phyloP scores from a whole-genome alignment of 1,139 yeast genomes.

The Yamadazyma aaseri region DNA sequence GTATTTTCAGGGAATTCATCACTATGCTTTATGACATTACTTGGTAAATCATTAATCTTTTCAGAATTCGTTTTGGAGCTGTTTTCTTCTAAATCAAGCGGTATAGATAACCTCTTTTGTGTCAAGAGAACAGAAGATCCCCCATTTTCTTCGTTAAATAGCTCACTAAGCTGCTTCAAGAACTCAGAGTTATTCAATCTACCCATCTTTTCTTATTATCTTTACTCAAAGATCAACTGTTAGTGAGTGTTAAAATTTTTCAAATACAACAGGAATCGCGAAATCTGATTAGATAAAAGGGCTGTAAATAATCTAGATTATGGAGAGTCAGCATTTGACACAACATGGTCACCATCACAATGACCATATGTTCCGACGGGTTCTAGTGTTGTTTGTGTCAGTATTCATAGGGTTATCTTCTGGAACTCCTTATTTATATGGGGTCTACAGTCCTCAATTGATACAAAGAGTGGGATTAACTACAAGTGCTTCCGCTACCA shows the following conservation, averaged over 20 bases:
- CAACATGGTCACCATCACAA: background rate
- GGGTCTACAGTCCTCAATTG: slow-evolving; percentile 71
- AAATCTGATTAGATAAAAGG: background rate
- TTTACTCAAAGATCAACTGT: too few species aligned
- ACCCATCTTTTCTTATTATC: slow-evolving; percentile 33
- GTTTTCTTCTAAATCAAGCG: slow-evolving; percentile 22
- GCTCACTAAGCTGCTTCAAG: slow-evolving; percentile 27
- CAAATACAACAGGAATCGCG: background rate
- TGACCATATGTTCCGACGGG: slow-evolving; percentile 10
- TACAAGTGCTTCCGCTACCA: slow-evolving; percentile 59
- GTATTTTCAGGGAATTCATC: slow-evolving; percentile 15
- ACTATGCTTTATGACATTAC: slow-evolving; percentile 31
- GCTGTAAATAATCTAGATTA: background rate
- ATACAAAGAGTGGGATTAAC: slow-evolving; percentile 55
- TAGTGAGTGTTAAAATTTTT: background rate
- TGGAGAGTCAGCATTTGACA: background rate
- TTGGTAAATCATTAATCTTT: slow-evolving; percentile 30
- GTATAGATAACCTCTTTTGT: slow-evolving; percentile 38
- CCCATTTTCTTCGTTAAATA: slow-evolving; percentile 34
- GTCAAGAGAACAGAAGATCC: slow-evolving; percentile 43
- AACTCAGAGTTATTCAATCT: slow-evolving; percentile 41
- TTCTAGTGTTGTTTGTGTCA: slow-evolving; percentile 18
- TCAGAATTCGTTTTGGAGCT: background rate
- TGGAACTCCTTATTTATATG: slow-evolving; percentile 73
- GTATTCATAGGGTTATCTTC: slow-evolving; percentile 45